Percentiles rank a stretch among this genome's conserved stretches.
Evolutionary conservation across 169 alveolate species (phyloP).

Genomic region (Plasmodium coatneyi): DNA sequence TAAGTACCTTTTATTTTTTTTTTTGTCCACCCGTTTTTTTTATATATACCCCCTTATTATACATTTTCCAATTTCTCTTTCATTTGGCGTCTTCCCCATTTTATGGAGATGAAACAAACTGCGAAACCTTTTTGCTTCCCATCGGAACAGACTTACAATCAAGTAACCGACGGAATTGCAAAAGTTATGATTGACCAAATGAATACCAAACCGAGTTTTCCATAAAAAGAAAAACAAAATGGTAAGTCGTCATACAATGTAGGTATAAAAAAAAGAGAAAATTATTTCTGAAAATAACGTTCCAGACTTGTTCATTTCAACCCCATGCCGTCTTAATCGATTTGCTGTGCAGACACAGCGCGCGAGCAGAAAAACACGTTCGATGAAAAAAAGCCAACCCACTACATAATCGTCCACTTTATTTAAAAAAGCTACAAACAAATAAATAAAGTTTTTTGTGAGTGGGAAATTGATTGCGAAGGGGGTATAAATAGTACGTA

Average conservation of each 20-base stretch:
- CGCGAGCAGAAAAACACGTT: background rate
- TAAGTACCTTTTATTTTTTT: background rate
- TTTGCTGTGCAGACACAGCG: background rate
- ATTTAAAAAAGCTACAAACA: constrained; percentile 8
- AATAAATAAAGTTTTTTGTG: constrained; percentile 56
- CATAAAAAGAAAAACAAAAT: background rate
- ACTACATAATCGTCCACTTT: constrained; percentile 69
- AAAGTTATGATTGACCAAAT: background rate
- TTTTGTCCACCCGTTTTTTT: background rate
- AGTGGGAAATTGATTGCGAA: constrained; percentile 26
- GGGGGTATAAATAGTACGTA: background rate
- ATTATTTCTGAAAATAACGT: background rate
- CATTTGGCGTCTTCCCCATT: background rate
- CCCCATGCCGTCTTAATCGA: background rate
- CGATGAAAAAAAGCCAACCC: background rate
- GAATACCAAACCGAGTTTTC: background rate
- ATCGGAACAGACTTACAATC: background rate
- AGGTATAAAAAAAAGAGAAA: background rate
- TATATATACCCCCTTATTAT: background rate
- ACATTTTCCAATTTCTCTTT: background rate
- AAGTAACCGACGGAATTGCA: background rate
- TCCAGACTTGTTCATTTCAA: background rate
- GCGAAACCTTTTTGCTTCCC: background rate
- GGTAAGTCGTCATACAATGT: background rate
- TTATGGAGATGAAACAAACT: background rate